phyloP scores from a whole-genome alignment of 495 filamentous ascomycete species.

The Xylaria nigripes region DNA sequence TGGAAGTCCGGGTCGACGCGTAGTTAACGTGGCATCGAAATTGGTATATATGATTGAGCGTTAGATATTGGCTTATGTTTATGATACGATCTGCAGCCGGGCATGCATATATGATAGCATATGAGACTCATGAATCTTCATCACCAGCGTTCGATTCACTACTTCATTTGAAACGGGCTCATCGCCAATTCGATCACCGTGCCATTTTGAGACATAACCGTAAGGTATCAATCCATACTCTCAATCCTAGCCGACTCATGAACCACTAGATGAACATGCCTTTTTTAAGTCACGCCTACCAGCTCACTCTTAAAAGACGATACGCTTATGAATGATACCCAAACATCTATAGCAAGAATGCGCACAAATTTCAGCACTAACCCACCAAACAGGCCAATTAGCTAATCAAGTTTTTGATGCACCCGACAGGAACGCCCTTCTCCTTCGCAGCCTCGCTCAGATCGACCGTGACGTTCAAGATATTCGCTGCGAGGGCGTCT shows the following conservation, averaged over 20 bases:
- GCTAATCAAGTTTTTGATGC: not conserved
- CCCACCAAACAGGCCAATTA: no score
- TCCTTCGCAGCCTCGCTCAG: slow-evolving; percentile 21
- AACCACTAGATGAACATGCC: not conserved
- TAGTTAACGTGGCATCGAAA: not conserved
- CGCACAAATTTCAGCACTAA: not conserved
- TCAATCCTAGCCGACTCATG: not conserved
- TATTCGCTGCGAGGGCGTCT: slow-evolving; percentile 29
- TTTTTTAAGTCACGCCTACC: not conserved
- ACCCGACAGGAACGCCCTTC: not conserved
- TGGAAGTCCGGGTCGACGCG: slow-evolving; percentile 37
- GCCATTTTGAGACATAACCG: not conserved
- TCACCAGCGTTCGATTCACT: not conserved
- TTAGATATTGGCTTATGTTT: no score
- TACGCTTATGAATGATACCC: no score
- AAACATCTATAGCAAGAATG: no score
- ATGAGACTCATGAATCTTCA: no score
- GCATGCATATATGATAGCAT: no score
- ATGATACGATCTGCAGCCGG: no score
- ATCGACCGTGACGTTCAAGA: slow-evolving; percentile 31
- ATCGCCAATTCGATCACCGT: no score
- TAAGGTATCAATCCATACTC: not conserved
- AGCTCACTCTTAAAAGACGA: no score
- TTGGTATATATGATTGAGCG: no score
- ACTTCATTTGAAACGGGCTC: not conserved